A percentile compares a stretch with the other conserved stretches of the same genome.
phyloP scores from a whole-genome alignment of 257 asterid species.

The Ballota nigra region DNA sequence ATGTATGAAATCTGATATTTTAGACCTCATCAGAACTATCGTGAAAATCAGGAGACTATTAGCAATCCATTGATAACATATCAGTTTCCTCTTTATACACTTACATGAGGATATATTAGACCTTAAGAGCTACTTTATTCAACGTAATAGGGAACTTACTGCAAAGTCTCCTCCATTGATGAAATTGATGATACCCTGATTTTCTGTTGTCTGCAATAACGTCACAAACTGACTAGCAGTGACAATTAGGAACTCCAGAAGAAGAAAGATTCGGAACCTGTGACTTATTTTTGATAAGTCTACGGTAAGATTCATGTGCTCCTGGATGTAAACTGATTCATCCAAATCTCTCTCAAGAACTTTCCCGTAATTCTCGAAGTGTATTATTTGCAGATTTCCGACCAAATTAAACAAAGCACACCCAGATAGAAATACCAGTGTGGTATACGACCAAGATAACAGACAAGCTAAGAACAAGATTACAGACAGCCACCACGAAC shows the following conservation, averaged over 20 bases:
- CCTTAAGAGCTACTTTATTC: neutral
- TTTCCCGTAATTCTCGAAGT: slow-evolving; percentile 70
- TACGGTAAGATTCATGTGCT: slow-evolving; percentile 62
- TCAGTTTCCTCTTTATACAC: neutral
- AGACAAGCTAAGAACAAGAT: slow-evolving; percentile 44
- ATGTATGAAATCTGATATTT: too few species aligned
- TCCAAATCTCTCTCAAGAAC: slow-evolving; percentile 74
- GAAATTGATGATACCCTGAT: slow-evolving; percentile 61
- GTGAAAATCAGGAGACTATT: neutral
- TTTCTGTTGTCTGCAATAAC: slow-evolving; percentile 64
- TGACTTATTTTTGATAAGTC: slow-evolving; percentile 82
- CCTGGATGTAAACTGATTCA: slow-evolving; percentile 68
- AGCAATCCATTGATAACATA: neutral
- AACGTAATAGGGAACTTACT: slow-evolving; percentile 39
- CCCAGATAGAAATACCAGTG: slow-evolving; percentile 65
- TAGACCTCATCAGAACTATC: neutral
- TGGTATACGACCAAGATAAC: slow-evolving; percentile 69
- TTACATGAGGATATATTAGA: neutral
- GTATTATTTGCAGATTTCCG: slow-evolving; percentile 74
- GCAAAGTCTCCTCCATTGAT: slow-evolving; percentile 83
- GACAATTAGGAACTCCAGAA: slow-evolving; percentile 63
- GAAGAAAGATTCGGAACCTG: slow-evolving; percentile 74
- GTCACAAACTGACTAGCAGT: slow-evolving; percentile 67
- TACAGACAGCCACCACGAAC: slow-evolving; percentile 49
- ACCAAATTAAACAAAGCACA: slow-evolving; percentile 68